phyloP scores from a whole-genome alignment of 768 basidiomycete genomes.

The Russula earlei region DNA sequence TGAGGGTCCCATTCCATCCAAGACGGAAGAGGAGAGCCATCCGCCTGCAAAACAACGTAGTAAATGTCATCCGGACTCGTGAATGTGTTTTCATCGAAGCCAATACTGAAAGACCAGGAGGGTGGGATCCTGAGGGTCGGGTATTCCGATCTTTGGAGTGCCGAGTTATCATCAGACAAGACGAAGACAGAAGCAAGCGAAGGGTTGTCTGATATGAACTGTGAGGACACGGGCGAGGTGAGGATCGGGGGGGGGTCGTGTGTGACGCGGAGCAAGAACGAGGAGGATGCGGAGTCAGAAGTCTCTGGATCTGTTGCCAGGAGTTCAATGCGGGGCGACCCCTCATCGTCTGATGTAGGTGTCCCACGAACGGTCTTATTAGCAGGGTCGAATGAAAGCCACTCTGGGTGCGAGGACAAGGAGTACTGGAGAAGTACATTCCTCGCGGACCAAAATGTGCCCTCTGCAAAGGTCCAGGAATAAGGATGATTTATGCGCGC shows the following conservation, averaged over 20 bases:
- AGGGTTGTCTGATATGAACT: constrained; percentile 50
- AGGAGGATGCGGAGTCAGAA: constrained; percentile 37
- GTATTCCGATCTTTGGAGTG: constrained; percentile 35
- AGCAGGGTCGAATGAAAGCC: constrained; percentile 64
- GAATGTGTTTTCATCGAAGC: constrained; percentile 62
- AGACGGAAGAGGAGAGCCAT: constrained; percentile 61
- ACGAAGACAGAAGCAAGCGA: constrained; percentile 72
- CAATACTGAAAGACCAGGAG: constrained; percentile 85
- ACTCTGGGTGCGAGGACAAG: constrained; percentile 51
- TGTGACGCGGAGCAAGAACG: constrained; percentile 50
- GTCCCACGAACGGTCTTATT: constrained; percentile 59
- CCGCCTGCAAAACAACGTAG: constrained; percentile 54
- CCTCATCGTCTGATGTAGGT: constrained; percentile 54
- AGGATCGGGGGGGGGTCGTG: constrained; percentile 43
- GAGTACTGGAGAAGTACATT: constrained; percentile 42
- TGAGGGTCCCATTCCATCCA: constrained; percentile 68
- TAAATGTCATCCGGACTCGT: constrained; percentile 37
- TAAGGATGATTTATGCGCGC: constrained; percentile 59
- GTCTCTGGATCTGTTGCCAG: constrained; percentile 48
- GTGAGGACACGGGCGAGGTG: constrained; percentile 42
- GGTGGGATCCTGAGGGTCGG: constrained; percentile 67
- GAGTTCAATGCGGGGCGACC: constrained; percentile 49
- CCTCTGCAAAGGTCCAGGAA: constrained; percentile 56
- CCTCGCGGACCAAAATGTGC: constrained; percentile 51
- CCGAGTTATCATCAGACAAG: constrained; percentile 47